phyloP scores from a whole-genome alignment of 2,329 filamentous ascomycete genomes.

The Paecilomyces fulvus region DNA sequence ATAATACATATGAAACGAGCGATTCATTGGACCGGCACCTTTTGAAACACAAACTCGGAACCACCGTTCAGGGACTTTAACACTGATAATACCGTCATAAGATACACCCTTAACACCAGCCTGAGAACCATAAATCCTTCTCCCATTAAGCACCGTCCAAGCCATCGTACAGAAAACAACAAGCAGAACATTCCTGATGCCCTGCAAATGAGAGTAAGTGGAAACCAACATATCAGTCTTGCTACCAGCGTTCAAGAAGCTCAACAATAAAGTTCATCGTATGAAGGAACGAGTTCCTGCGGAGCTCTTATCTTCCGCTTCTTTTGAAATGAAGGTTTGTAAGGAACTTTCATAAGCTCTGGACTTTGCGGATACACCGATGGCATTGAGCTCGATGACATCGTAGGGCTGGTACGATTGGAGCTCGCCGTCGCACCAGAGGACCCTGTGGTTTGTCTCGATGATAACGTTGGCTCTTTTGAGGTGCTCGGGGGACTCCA shows the following conservation, averaged over 20 bases:
- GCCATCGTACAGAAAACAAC: not conserved
- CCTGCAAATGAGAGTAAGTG: not conserved
- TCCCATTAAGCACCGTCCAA: not conserved
- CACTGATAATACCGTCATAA: not conserved
- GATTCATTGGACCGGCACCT: too few species aligned
- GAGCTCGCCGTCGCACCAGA: not conserved
- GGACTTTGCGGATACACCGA: not conserved
- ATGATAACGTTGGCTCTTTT: not conserved
- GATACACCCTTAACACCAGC: too few species aligned
- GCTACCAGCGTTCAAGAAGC: not conserved
- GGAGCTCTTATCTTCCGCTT: constrained; percentile 13
- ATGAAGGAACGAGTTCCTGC: constrained; percentile 29
- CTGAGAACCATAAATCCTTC: not conserved
- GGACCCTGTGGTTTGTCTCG: not conserved
- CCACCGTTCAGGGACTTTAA: not conserved
- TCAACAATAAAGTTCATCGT: constrained; percentile 32
- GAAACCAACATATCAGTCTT: not conserved
- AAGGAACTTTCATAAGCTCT: constrained; percentile 5
- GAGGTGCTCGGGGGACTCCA: not conserved
- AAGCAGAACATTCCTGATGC: not conserved
- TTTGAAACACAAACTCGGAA: too few species aligned
- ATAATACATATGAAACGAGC: not conserved
- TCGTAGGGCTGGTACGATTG: not conserved
- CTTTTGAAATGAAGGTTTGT: constrained; percentile 8
- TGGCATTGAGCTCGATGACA: not conserved